Percentiles rank a stretch among this genome's conserved stretches.
Evolutionary conservation across 2,329 filamentous ascomycete genomes (phyloP).

Genomic region (Fusarium sp.): DNA sequence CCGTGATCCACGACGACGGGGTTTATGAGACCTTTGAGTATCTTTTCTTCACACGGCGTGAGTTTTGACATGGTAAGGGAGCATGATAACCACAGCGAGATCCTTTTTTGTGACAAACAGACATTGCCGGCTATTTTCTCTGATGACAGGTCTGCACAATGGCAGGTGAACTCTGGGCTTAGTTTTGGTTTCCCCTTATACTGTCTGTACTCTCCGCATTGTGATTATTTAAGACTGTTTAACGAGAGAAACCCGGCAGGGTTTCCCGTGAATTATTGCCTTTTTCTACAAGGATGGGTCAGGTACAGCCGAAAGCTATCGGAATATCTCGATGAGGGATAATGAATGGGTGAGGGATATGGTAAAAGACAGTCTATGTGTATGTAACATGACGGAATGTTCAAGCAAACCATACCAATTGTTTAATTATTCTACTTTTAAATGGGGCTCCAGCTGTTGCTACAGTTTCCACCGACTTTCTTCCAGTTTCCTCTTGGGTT

Average conservation of each 20-base stretch:
- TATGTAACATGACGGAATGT: conserved; percentile 44
- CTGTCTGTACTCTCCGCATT: conserved; percentile 21
- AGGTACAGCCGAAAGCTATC: neutral
- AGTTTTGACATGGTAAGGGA: conserved; percentile 18
- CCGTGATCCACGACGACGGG: conserved; percentile 8
- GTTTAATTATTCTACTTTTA: conserved; percentile 34
- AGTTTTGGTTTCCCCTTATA: conserved; percentile 9
- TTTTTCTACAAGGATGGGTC: conserved; percentile 4
- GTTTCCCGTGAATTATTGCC: neutral
- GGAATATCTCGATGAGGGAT: conserved; percentile 1
- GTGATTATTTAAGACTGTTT: conserved; percentile 33
- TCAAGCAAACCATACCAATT: conserved; percentile 21
- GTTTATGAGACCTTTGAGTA: conserved; percentile 5
- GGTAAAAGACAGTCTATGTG: conserved; percentile 23
- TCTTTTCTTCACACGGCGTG: conserved; percentile 15
- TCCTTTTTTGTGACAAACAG: conserved; percentile 7
- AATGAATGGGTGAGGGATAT: conserved; percentile 5
- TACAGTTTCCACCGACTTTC: neutral
- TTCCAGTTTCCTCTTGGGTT: neutral
- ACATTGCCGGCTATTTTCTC: neutral
- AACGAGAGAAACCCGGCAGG: conserved; percentile 10
- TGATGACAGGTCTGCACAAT: conserved; percentile 15
- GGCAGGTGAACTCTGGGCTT: conserved; percentile 1
- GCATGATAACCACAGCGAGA: conserved; percentile 9
- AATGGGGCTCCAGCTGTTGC: conserved; percentile 5